Conservation (phyloP, 805 yeast species). For the Metschnikowia lunata region DNA sequence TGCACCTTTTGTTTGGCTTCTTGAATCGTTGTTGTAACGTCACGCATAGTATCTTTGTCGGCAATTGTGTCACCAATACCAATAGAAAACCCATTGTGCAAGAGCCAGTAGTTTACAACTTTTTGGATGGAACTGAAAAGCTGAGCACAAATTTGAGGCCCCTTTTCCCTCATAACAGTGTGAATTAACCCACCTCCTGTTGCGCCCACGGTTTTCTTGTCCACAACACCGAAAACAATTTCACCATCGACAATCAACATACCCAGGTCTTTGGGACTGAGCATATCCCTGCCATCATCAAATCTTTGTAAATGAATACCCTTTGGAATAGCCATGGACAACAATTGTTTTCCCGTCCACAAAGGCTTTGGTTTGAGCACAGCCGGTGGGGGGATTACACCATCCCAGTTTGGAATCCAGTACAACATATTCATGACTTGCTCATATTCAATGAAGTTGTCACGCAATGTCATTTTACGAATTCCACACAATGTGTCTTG, state of each 20-base stretch:
- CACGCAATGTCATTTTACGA: constrained; percentile 91
- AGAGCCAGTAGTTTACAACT: constrained; percentile 92
- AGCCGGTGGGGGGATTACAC: constrained; percentile 94
- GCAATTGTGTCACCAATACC: constrained; percentile 99
- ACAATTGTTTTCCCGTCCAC: constrained; percentile 96
- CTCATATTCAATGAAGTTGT: constrained; percentile 80
- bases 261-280: constrained; percentile 89
- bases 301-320: constrained; percentile 94
- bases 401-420: constrained; percentile 99
- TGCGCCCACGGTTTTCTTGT: constrained; percentile 97
- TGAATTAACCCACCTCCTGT: constrained; percentile 98
- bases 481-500: constrained; percentile 98
- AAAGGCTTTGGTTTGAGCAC: constrained; percentile 89
- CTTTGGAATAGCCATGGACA: constrained; percentile 88
- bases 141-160: constrained; percentile 83
- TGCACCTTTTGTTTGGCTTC: constrained; percentile 94
- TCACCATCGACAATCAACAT: constrained; percentile 95
- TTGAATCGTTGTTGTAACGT: constrained; percentile 87
- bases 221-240: constrained; percentile 95
- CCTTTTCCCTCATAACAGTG: constrained; percentile 96
- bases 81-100: constrained; percentile 95
- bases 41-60: constrained; percentile 92
- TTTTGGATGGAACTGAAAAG: constrained; percentile 91
- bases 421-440: constrained; percentile 94
- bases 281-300: constrained; percentile 80